Conservation (phyloP, 805 yeast genomes). For the Saturnispora bothae region DNA sequence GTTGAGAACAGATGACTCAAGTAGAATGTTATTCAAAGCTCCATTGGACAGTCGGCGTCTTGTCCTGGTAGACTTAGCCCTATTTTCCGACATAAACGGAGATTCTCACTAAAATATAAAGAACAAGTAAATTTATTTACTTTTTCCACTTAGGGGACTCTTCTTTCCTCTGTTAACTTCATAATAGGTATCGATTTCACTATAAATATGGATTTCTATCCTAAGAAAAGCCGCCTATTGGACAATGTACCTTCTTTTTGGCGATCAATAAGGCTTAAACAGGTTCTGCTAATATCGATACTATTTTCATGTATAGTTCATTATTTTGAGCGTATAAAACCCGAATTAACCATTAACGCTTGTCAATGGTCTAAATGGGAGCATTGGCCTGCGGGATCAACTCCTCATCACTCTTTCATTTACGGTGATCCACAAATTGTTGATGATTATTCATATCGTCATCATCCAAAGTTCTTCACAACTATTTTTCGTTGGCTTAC, state of each 20-base stretch:
- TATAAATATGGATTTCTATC: not conserved
- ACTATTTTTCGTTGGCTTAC: constrained; percentile 46
- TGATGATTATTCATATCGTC: constrained; percentile 84
- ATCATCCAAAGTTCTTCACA: constrained; percentile 35
- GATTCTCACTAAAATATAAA: too few species aligned
- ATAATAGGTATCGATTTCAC: not conserved
- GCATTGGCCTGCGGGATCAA: constrained; percentile 31
- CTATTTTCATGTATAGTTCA: constrained; percentile 38
- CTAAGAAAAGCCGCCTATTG: not conserved
- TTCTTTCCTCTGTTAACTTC: not conserved
- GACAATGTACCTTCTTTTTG: not conserved
- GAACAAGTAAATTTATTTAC: too few species aligned
- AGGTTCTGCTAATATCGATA: constrained; percentile 19
- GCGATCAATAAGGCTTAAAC: constrained; percentile 13
- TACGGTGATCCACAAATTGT: constrained; percentile 94
- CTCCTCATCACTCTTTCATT: constrained; percentile 28
- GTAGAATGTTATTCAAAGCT: not conserved
- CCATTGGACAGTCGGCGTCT: too few species aligned
- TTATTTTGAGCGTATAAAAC: constrained; percentile 45
- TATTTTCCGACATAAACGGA: not conserved
- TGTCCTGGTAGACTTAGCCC: not conserved
- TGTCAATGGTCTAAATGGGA: constrained; percentile 69
- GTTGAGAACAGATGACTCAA: constrained; percentile 3
- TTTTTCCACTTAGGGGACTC: too few species aligned
- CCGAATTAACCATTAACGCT: constrained; percentile 31